phyloP scores from a whole-genome alignment of 768 basidiomycete genomes.

The Antrodiella citrinella region DNA sequence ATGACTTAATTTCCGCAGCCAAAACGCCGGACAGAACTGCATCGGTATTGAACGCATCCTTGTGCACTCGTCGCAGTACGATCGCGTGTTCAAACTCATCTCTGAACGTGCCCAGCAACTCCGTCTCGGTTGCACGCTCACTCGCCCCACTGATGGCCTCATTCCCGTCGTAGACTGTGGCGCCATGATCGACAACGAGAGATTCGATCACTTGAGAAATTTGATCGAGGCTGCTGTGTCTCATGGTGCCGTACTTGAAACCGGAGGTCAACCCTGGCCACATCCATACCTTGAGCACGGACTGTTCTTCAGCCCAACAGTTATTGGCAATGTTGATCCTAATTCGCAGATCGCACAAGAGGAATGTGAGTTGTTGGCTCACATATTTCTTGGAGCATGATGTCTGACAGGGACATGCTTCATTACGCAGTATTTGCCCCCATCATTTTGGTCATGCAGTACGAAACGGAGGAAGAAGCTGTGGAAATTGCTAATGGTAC shows the following conservation, averaged over 20 bases:
- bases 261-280: conserved; percentile 57
- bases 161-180: conserved; percentile 77
- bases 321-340: conserved; percentile 70
- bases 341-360: conserved; percentile 70
- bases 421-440: conserved; percentile 97
- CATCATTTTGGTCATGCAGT: conserved; percentile 79
- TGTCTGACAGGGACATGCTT: no score
- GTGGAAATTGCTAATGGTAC: conserved; percentile 85
- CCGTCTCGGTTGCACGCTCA: conserved; percentile 71
- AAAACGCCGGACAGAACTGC: conserved; percentile 93
- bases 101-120: conserved; percentile 56
- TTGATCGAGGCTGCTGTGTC: conserved; percentile 64
- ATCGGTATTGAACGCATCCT: conserved; percentile 94
- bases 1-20: conserved; percentile 40
- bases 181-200: conserved; percentile 71
- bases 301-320: conserved; percentile 80
- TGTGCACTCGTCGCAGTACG: conserved; percentile 72
- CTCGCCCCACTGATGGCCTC: conserved; percentile 58
- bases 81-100: conserved; percentile 63
- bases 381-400: no score
- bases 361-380: conserved; percentile 55
- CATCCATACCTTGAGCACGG: conserved; percentile 67
- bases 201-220: conserved; percentile 60
- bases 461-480: conserved; percentile 78
- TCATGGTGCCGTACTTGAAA: conserved; percentile 51